phyloP scores from a whole-genome alignment of 1,139 yeast species.

The Protomyces lactucae-debilis region DNA sequence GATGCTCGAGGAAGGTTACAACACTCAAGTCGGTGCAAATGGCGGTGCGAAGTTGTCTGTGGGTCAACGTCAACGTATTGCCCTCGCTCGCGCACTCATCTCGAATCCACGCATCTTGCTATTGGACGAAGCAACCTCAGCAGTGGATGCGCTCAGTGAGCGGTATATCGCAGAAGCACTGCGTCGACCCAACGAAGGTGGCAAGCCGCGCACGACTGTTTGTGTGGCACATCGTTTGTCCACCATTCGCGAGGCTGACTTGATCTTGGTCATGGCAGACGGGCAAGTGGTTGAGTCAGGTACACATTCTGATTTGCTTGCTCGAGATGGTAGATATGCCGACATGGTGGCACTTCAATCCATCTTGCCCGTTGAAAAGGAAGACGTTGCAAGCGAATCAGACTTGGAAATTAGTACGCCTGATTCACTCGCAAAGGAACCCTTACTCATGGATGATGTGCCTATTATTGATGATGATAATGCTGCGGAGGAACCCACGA shows the following conservation, averaged over 20 bases:
- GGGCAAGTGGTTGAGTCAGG: conserved; percentile 47
- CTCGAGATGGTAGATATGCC: conserved; percentile 44
- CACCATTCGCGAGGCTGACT: conserved; percentile 54
- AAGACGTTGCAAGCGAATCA: conserved; percentile 50
- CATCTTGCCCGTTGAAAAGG: conserved; percentile 65
- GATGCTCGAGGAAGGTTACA: conserved; percentile 58
- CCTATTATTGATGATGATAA: neutral
- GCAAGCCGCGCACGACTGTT: conserved; percentile 72
- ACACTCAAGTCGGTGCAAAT: conserved; percentile 58
- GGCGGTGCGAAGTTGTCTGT: conserved; percentile 62
- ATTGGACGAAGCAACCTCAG: conserved; percentile 77
- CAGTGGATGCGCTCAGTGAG: conserved; percentile 70
- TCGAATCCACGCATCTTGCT: conserved; percentile 59
- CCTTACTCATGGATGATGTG: conserved; percentile 44
- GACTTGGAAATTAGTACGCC: neutral
- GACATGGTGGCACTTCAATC: conserved; percentile 38
- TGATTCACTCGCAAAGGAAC: neutral
- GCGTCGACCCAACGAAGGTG: conserved; percentile 51
- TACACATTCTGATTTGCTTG: conserved; percentile 44
- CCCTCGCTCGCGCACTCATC: conserved; percentile 68
- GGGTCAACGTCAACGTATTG: conserved; percentile 73
- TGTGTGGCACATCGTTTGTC: conserved; percentile 76
- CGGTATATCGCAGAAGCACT: conserved; percentile 62
- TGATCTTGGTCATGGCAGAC: conserved; percentile 44
- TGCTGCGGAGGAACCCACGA: neutral